Conservation (phyloP, 2,329 filamentous ascomycete genomes). For the Keithomyces neogunnii region DNA sequence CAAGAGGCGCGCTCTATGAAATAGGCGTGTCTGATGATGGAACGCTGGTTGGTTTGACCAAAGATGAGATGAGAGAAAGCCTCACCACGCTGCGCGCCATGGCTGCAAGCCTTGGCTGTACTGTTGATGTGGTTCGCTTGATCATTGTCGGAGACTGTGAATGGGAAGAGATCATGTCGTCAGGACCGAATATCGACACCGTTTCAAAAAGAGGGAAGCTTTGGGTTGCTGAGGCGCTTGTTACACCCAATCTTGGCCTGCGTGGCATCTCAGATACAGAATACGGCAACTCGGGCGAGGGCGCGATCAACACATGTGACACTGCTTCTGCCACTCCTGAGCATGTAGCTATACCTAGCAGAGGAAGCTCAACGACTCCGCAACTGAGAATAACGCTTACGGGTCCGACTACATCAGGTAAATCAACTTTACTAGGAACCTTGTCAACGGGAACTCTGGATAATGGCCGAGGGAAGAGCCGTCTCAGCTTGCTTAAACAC, state of each 20-base stretch:
- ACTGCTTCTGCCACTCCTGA: constrained; percentile 3
- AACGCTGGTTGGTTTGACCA: constrained; percentile 75
- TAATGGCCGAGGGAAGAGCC: constrained; percentile 84
- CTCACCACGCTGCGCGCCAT: constrained; percentile 77
- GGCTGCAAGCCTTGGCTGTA: constrained; percentile 86
- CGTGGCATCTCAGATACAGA: neutral
- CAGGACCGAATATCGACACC: constrained; percentile 15
- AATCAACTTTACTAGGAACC: constrained; percentile 83
- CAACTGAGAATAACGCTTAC: constrained; percentile 83
- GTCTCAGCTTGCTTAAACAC: constrained; percentile 82
- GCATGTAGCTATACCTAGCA: constrained; percentile 21
- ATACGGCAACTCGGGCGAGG: constrained; percentile 13
- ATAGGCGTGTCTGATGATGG: constrained; percentile 96
- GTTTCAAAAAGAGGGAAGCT: constrained; percentile 43
- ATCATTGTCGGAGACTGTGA: constrained; percentile 82
- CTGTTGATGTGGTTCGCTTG: constrained; percentile 70
- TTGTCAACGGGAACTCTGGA: constrained; percentile 82
- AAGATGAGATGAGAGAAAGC: constrained; percentile 89
- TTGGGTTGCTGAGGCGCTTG: constrained; percentile 82
- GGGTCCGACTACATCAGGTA: constrained; percentile 83
- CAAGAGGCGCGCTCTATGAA: constrained; percentile 87
- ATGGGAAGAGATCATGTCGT: constrained; percentile 44
- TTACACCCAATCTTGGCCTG: constrained; percentile 60
- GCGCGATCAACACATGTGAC: neutral
- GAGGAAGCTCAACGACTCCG: constrained; percentile 48